Evolutionary conservation across 768 basidiomycete species (phyloP).

Genomic region (Amanita rimosa): DNA sequence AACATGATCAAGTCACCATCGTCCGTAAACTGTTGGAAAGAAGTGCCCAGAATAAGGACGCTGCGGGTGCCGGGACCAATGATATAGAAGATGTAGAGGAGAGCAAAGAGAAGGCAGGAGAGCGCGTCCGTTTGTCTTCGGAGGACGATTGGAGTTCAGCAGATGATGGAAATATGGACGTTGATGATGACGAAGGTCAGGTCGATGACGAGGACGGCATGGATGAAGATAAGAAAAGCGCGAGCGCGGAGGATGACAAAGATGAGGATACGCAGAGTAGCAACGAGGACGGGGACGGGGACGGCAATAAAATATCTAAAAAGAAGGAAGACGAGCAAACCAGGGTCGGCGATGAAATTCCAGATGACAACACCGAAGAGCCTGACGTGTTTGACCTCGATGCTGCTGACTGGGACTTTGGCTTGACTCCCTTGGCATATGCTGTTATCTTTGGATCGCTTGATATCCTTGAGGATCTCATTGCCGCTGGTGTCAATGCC

Average conservation of each 20-base stretch:
- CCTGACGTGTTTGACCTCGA: constrained; percentile 49
- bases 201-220: constrained; percentile 16
- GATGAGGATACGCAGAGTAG: too few species aligned
- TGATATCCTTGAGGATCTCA: constrained; percentile 31
- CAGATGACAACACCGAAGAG: constrained; percentile 35
- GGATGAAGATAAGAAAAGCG: constrained; percentile 16
- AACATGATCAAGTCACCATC: constrained; percentile 28
- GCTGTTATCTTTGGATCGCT: constrained; percentile 37
- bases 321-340: constrained; percentile 11
- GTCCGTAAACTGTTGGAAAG: constrained; percentile 39
- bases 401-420: constrained; percentile 46
- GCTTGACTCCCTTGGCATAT: constrained; percentile 39
- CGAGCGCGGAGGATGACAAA: constrained; percentile 12
- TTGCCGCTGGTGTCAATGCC: constrained; percentile 36
- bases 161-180: constrained; percentile 25
- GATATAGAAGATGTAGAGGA: constrained; percentile 16
- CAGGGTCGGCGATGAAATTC: constrained; percentile 22
- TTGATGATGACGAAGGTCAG: constrained; percentile 19
- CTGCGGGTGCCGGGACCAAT: constrained; percentile 12
- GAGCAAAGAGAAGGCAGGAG: constrained; percentile 14
- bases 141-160: constrained; percentile 42
- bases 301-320: constrained; percentile 5
- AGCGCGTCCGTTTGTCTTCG: constrained; percentile 22
- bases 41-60: constrained; percentile 29
- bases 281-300: constrained; percentile 5